A percentile compares a stretch with the other conserved stretches of the same genome.
phyloP scores from a whole-genome alignment of 2,329 filamentous ascomycete species.

The Ophiostoma perfectum region DNA sequence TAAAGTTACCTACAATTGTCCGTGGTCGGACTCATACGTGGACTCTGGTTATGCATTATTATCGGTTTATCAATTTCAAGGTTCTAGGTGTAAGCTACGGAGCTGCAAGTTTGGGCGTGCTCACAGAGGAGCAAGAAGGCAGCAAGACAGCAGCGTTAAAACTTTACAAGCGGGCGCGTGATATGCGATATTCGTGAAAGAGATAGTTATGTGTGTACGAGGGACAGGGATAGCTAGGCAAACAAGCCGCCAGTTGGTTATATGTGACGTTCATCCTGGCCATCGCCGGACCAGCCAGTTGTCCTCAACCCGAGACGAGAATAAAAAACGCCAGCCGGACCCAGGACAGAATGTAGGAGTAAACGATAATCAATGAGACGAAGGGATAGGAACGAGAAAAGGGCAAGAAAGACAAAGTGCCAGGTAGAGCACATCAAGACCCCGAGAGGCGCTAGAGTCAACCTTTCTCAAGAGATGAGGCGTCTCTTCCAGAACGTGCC shows the following conservation, averaged over 20 bases:
- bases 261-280: neutral
- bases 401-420: too few relatives aligned
- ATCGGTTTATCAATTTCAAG: too few relatives aligned
- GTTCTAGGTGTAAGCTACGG: too few relatives aligned
- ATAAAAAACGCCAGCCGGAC: neutral
- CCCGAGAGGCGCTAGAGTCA: neutral
- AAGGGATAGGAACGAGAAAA: neutral
- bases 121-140: too few relatives aligned
- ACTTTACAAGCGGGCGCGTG: too few relatives aligned
- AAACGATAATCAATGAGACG: neutral
- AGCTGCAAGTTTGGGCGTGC: too few relatives aligned
- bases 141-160: too few relatives aligned
- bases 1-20: neutral
- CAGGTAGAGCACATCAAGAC: too few relatives aligned
- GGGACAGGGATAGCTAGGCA: neutral
- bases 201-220: neutral
- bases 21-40: too few relatives aligned
- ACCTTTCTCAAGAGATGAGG: too few relatives aligned
- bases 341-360: neutral
- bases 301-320: neutral
- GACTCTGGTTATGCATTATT: too few relatives aligned
- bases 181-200: neutral
- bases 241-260: neutral
- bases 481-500: neutral
- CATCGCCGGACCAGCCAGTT: neutral